phyloP scores from a whole-genome alignment of 2,329 filamentous ascomycete species.

The Colletotrichum musae region DNA sequence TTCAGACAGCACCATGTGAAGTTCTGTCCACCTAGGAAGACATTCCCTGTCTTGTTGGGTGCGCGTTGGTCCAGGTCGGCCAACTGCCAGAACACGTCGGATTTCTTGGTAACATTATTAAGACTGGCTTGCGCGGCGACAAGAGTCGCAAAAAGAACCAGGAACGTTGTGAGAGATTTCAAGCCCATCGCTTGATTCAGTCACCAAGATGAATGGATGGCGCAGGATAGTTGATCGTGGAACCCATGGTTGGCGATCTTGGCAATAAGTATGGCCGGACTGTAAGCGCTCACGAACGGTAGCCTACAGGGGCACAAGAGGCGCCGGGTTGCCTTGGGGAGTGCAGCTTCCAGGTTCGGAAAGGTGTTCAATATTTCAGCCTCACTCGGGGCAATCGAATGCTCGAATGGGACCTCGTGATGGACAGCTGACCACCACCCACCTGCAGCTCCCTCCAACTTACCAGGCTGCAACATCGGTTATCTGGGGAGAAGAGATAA shows the following conservation, averaged over 20 bases:
- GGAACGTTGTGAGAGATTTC: neutral
- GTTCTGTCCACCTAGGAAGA: slow-evolving; percentile 44
- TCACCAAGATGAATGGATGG: neutral
- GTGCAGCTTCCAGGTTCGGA: neutral
- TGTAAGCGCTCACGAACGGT: neutral
- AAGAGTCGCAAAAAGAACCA: neutral
- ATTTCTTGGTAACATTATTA: slow-evolving; percentile 3
- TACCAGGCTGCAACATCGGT: neutral
- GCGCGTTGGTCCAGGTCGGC: slow-evolving; percentile 12
- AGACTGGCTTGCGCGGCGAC: neutral
- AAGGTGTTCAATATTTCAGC: neutral
- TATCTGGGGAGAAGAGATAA: neutral
- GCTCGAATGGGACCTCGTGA: neutral
- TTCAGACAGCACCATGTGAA: slow-evolving; percentile 47
- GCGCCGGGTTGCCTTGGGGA: neutral
- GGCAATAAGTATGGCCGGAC: neutral
- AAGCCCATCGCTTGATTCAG: neutral
- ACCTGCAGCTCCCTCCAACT: neutral
- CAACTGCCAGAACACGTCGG: slow-evolving; percentile 41
- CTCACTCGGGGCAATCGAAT: neutral
- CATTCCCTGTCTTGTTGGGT: neutral
- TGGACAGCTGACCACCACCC: neutral
- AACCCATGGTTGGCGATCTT: neutral
- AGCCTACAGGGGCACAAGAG: neutral
- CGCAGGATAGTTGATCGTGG: neutral